phyloP scores from a whole-genome alignment of 2,329 filamentous ascomycete genomes.

The Stemphylium beticola region DNA sequence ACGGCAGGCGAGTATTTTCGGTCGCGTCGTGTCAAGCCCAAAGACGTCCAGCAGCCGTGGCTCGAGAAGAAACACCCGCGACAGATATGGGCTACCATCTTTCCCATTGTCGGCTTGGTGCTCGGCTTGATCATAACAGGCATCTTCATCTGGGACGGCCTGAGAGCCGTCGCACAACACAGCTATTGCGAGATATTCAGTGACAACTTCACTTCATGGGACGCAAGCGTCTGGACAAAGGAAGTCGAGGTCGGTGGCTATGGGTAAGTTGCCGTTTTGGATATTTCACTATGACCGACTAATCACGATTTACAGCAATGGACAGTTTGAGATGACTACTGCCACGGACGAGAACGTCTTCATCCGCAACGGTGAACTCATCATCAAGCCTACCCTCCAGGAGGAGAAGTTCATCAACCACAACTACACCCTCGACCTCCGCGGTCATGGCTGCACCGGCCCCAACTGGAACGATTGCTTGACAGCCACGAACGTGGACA shows the following conservation, averaged over 20 bases:
- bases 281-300: slow-evolving; percentile 10
- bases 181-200: slow-evolving; percentile 73
- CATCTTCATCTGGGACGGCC: slow-evolving; percentile 77
- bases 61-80: slow-evolving; percentile 73
- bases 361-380: slow-evolving; percentile 69
- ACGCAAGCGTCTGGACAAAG: slow-evolving; percentile 71
- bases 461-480: slow-evolving; percentile 67
- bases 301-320: slow-evolving; percentile 66
- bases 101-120: slow-evolving; percentile 74
- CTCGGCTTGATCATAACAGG: slow-evolving; percentile 72
- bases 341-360: slow-evolving; percentile 75
- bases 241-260: slow-evolving; percentile 78
- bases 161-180: slow-evolving; percentile 74
- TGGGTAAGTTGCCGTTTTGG: slow-evolving; percentile 62
- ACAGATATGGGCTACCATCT: slow-evolving; percentile 86
- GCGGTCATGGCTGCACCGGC: slow-evolving; percentile 72
- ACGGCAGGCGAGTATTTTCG: slow-evolving; percentile 62
- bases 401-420: slow-evolving; percentile 69
- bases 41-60: slow-evolving; percentile 79
- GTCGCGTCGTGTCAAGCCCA: slow-evolving; percentile 74
- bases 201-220: slow-evolving; percentile 68
- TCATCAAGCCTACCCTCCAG: slow-evolving; percentile 80
- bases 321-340: slow-evolving; percentile 81
- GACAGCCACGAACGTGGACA: slow-evolving; percentile 75
- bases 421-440: slow-evolving; percentile 72